Conservation (phyloP, 1,139 yeast species). For the Yamadazyma dushanensis region DNA sequence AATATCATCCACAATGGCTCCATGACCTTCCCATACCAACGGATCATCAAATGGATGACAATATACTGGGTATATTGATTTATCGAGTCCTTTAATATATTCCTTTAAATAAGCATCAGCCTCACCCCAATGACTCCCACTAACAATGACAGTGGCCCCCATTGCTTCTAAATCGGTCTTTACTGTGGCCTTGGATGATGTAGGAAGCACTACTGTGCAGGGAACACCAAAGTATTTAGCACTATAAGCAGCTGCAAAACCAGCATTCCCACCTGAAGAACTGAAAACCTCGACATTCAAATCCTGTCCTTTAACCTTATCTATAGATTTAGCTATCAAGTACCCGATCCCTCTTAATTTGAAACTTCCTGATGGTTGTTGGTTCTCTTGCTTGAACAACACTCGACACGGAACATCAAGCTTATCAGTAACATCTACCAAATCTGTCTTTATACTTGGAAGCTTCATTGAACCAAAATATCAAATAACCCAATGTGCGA, state of each 20-base stretch:
- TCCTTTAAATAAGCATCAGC: slow-evolving; percentile 56
- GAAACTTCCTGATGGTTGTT: slow-evolving; percentile 75
- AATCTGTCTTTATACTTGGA: slow-evolving; percentile 44
- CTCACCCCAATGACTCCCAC: slow-evolving; percentile 64
- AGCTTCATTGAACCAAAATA: too few species aligned
- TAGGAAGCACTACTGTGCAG: slow-evolving; percentile 70
- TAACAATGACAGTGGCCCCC: slow-evolving; percentile 55
- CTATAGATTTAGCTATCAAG: slow-evolving; percentile 34
- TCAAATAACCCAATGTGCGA: too few species aligned
- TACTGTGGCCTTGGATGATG: slow-evolving; percentile 35
- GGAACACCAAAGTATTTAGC: slow-evolving; percentile 44
- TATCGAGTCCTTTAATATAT: slow-evolving; percentile 29
- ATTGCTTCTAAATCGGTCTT: slow-evolving; percentile 33
- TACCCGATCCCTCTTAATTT: slow-evolving; percentile 67
- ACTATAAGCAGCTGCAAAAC: slow-evolving; percentile 70
- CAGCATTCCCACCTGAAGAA: slow-evolving; percentile 80
- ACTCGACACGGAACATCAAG: slow-evolving; percentile 47
- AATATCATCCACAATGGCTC: slow-evolving; percentile 59
- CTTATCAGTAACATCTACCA: slow-evolving; percentile 35
- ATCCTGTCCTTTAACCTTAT: slow-evolving; percentile 17
- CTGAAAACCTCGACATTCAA: slow-evolving; percentile 50
- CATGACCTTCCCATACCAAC: slow-evolving; percentile 68
- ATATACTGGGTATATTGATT: slow-evolving; percentile 45
- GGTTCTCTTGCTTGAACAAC: slow-evolving; percentile 58
- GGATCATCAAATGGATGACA: slow-evolving; percentile 73